Evolutionary conservation across 495 filamentous ascomycete genomes (phyloP), one percentile per base, ranked within the genome.

Genomic region (Hypoxylon perforatum): DNA sequence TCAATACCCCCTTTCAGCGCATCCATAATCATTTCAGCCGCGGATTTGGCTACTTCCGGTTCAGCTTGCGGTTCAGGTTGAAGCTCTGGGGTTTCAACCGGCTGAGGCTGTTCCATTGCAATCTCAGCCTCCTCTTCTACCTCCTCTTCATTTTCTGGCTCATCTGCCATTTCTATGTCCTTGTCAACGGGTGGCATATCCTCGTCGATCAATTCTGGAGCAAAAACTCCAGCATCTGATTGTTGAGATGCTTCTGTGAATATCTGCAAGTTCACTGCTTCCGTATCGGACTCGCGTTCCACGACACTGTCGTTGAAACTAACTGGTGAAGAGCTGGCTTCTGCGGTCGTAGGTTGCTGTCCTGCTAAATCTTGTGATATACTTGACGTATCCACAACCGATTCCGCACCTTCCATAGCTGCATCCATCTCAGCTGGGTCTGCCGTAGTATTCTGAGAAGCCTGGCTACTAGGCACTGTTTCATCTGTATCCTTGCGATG

Each of bases 1-100:
- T 78, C 78, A 35, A 91, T 74, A 0, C 88, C 65, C 11, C 71
- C 78, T 25, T 75, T 80, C 4, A 91, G 76, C 17, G 84, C 80
- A 38, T 59, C 66, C 60, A 83, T 77, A 48, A 91, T 83, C 39
- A 63, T 74, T 50, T 72, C 67, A 57, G 72, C 71, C 28, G 57
- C 47, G 23, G 59, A 63, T 22, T 46, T 48, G 18, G 60, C 36
- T 15, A 17, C 53, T 22, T 50, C 42, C 17, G 51, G 3, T 19
- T 44, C 41, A 10, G 46, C 4, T 33, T 11, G n/a, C 28, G 58
- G 10, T 49, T 54, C 54, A 4, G 30, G 4, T 10, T 33, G 25
- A 28, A 28, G 25, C 8, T 28, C 25, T 8, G 8, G 25, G 36
- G 41, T 23, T 69, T 51, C 57, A 14, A 49, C 22, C 8, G 54